Percentiles rank a stretch among this genome's conserved stretches.
Conservation (phyloP, 768 basidiomycete species). For the Boletus rubescentipes region DNA sequence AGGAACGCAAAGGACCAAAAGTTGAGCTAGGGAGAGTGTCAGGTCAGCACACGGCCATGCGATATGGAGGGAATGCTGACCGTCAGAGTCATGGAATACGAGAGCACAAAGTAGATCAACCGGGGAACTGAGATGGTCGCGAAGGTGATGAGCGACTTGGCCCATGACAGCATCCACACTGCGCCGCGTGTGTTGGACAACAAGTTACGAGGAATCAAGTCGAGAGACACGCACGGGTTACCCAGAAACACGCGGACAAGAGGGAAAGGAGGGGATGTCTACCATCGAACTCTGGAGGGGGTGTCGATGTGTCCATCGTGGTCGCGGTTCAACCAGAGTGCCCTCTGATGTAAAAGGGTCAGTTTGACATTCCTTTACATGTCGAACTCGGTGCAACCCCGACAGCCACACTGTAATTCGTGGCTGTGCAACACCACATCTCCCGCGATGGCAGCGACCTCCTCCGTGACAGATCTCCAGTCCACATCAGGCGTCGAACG, state of each 20-base stretch:
- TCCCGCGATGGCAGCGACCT: conserved; percentile 28
- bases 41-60: background rate
- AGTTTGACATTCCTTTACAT: background rate
- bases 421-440: conserved; percentile 29
- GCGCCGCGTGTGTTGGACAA: conserved; percentile 3
- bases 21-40: conserved; percentile 56
- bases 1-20: conserved; percentile 89
- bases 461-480: conserved; percentile 34
- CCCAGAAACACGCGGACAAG: conserved; percentile 82
- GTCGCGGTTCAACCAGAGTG: conserved; percentile 6
- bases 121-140: conserved; percentile 81
- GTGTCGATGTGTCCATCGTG: conserved; percentile 26
- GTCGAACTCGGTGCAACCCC: conserved; percentile 1
- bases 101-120: conserved; percentile 72
- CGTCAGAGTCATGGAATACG: conserved; percentile 88
- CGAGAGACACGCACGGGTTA: conserved; percentile 57
- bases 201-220: background rate
- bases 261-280: conserved; percentile 75
- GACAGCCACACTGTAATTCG: conserved; percentile 15
- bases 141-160: conserved; percentile 70
- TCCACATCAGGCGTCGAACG: conserved; percentile 32
- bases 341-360: background rate
- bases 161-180: conserved; percentile 87
- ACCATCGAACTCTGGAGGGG: conserved; percentile 31
- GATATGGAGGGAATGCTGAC: conserved; percentile 40